Evolutionary conservation across 2,329 filamentous ascomycete species (phyloP), one percentile per base, ranked within the genome.

Genomic region (Raffaelea arxii): DNA sequence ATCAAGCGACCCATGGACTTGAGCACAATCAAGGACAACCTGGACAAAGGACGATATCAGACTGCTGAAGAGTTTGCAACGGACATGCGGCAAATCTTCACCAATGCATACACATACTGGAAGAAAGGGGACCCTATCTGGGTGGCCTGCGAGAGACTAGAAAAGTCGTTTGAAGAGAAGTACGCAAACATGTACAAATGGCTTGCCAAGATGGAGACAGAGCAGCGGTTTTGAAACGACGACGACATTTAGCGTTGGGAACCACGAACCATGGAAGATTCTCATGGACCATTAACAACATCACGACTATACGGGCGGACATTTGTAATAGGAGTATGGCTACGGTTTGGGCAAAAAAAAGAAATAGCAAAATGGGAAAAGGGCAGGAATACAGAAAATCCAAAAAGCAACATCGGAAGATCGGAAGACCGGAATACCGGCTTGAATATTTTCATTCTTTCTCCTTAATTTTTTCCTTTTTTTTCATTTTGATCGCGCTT

Each of bases 31-130:
- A 79, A 80, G 59, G 59, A 51, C 41, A 81, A 80, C 61, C 77
- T 82, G 71, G 73, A 80, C 46, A 57, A 60, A 14, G 61, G 59
- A 19, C 69, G 72, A 53, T 82, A 82, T 57, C 55, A 48, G 3
- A 66, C 62, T 43, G 69, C 76, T 7, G 66, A 71, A 4, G 73
- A 78, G 44, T 82, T 82, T 53, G 58, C 71, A 32, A 61, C 59
- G 3, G 78, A 82, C 59, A 70, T 82, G 56, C 71, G 74, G 6
- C 75, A 78, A 55, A 82, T 82, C 30, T 81, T 81, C 49, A 62
- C 69, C 23, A 82, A 82, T 58, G 81, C 77, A 59, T 80, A 76
- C 59, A 72, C 69, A n/a, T 82, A 82, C 60, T 81, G 78, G 74
- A 72, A 65, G 41, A 68, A 69, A 50, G 66, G 67, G 23, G 72